Conservation (phyloP, 2,329 filamentous ascomycete species). For the Zymoseptoria crescenta region DNA sequence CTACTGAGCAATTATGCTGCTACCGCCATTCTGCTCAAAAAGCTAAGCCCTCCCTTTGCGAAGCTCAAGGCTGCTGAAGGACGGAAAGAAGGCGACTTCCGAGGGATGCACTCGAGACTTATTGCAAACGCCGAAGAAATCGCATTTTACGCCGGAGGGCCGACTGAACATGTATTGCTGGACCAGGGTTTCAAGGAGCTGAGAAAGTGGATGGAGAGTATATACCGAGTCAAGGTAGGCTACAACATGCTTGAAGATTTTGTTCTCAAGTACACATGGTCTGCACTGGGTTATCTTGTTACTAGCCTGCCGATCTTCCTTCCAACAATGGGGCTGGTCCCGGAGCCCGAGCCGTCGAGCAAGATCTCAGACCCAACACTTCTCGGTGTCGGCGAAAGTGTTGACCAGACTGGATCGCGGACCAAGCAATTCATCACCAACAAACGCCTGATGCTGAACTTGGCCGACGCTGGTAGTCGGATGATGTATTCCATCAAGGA, state of each 20-base stretch:
- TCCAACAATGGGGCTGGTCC: constrained; percentile 78
- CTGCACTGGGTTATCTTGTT: constrained; percentile 89
- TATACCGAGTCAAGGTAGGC: constrained; percentile 93
- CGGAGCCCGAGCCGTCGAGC: constrained; percentile 52
- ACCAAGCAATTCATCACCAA: constrained; percentile 99
- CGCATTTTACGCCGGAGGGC: constrained; percentile 91
- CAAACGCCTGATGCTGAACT: constrained; percentile 93
- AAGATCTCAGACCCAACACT: constrained; percentile 29
- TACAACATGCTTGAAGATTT: constrained; percentile 99
- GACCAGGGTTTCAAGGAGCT: constrained; percentile 88
- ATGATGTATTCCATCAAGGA: constrained; percentile 99
- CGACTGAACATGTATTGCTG: constrained; percentile 88
- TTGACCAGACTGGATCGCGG: constrained; percentile 49
- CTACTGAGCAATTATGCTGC: constrained; percentile 89
- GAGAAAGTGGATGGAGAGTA: constrained; percentile 95
- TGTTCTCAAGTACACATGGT: constrained; percentile 97
- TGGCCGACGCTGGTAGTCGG: constrained; percentile 88
- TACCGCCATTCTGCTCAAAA: constrained; percentile 81
- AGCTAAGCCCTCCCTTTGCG: constrained; percentile 87
- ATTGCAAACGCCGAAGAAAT: constrained; percentile 97
- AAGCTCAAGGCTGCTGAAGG: constrained; percentile 96
- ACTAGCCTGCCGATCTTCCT: constrained; percentile 91
- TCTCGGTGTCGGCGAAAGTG: constrained; percentile 9
- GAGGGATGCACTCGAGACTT: constrained; percentile 79
- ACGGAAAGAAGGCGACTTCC: constrained; percentile 89